These are phyloP conservation scores for Cryphonectria japonica DNA, from an alignment of 2,329 filamentous ascomycete species.

Conservation along the genomic window DNA sequence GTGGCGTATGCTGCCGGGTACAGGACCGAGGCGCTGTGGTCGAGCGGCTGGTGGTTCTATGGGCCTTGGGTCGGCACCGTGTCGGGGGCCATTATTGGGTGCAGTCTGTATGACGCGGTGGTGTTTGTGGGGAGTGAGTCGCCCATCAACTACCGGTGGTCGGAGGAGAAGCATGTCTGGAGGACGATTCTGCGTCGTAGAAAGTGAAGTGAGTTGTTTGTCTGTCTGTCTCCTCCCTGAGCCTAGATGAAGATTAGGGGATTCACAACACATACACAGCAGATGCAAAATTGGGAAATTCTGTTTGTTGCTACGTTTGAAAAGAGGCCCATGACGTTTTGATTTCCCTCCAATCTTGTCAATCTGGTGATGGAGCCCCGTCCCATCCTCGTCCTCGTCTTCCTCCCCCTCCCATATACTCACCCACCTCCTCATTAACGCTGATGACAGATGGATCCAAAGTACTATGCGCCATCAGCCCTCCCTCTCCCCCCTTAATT, in stretches of 20 bases:
- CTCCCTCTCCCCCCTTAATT: background rate
- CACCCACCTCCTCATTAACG: too few species aligned
- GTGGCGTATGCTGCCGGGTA: slow-evolving; percentile 40
- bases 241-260: background rate
- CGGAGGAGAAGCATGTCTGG: slow-evolving; percentile 24
- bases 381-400: background rate
- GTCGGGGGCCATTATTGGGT: slow-evolving; percentile 37
- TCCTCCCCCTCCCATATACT: too few species aligned
- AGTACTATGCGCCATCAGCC: background rate
- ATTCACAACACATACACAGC: background rate
- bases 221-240: background rate
- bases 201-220: background rate
- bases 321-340: background rate
- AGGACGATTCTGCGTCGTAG: background rate
- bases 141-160: slow-evolving; percentile 36
- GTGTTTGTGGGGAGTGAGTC: slow-evolving; percentile 39
- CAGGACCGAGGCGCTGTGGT: slow-evolving; percentile 35
- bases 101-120: slow-evolving; percentile 38
- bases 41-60: slow-evolving; percentile 40
- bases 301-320: background rate
- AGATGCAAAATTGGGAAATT: too few species aligned
- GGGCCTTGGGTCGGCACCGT: slow-evolving; percentile 37
- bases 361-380: background rate
- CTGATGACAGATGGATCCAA: background rate
- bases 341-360: background rate